Evolutionary conservation across 2,329 filamentous ascomycete species (phyloP).

Genomic region (Xylariaceae sp.): DNA sequence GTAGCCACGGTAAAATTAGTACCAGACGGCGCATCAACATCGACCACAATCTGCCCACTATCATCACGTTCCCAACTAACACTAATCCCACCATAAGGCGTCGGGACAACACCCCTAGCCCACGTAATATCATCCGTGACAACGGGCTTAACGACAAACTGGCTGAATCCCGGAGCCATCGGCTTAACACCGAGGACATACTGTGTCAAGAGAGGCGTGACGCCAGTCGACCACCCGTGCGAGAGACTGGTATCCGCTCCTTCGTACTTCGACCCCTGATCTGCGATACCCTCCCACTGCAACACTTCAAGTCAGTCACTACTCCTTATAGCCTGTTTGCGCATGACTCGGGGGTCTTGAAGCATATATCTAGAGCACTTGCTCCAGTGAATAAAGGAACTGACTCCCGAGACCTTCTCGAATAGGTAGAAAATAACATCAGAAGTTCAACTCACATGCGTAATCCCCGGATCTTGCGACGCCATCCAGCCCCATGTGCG

Average conservation of each 20-base stretch:
- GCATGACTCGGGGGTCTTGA: no score
- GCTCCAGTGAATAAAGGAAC: no score
- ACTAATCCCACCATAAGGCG: conserved; percentile 37
- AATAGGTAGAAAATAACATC: no score
- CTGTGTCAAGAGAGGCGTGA: conserved; percentile 45
- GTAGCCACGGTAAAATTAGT: conserved; percentile 30
- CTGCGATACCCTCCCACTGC: conserved; percentile 53
- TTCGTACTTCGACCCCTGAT: conserved; percentile 42
- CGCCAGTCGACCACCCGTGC: conserved; percentile 51
- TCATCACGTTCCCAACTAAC: conserved; percentile 37
- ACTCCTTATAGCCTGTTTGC: no score
- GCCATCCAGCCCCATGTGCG: conserved; percentile 52
- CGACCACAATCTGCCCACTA: conserved; percentile 26
- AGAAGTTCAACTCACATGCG: no score
- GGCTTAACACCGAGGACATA: conserved; percentile 48
- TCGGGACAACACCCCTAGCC: conserved; percentile 37
- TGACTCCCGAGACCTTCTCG: no score
- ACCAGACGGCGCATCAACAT: conserved; percentile 30
- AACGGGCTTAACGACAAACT: conserved; percentile 40
- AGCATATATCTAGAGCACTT: no score
- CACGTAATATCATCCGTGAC: conserved; percentile 24
- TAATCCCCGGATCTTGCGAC: conserved; percentile 42
- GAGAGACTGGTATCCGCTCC: conserved; percentile 46
- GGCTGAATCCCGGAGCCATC: conserved; percentile 41
- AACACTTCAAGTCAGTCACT: no score